Evolutionary conservation across 805 yeast genomes (phyloP).

Genomic region (Kazachstania taianensis): DNA sequence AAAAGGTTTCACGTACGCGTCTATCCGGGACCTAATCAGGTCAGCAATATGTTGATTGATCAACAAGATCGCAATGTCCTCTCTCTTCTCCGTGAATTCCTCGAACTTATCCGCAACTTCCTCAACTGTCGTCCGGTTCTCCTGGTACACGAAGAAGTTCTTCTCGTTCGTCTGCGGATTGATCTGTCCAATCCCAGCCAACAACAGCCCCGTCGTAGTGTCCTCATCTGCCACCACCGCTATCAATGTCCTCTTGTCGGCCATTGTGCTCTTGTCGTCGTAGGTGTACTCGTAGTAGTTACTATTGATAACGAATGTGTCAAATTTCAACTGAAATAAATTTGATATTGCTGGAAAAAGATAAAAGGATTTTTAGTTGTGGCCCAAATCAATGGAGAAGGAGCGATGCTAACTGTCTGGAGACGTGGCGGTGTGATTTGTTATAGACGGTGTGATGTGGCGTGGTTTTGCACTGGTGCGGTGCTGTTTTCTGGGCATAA

Average conservation of each 20-base stretch:
- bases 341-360: too few species aligned
- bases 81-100: conserved; percentile 59
- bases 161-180: conserved; percentile 39
- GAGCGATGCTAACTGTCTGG: too few species aligned
- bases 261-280: too few species aligned
- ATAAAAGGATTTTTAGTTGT: too few species aligned
- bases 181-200: conserved; percentile 93
- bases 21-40: conserved; percentile 71
- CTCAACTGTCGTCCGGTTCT: conserved; percentile 67
- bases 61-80: conserved; percentile 85
- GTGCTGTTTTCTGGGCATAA: conserved; percentile 55
- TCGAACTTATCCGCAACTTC: conserved; percentile 68
- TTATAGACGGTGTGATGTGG: too few species aligned
- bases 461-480: too few species aligned
- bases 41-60: conserved; percentile 96
- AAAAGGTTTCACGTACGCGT: conserved; percentile 77
- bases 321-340: too few species aligned
- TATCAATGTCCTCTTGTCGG: conserved; percentile 61
- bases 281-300: too few species aligned
- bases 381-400: too few species aligned
- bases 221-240: conserved; percentile 98
- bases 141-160: conserved; percentile 73
- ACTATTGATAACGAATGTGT: too few species aligned
- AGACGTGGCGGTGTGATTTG: too few species aligned
- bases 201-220: conserved; percentile 86